These are phyloP conservation scores for Fagopyrum esculentum DNA, from an alignment of 148 eudicot species.

Conservation along the genomic window DNA sequence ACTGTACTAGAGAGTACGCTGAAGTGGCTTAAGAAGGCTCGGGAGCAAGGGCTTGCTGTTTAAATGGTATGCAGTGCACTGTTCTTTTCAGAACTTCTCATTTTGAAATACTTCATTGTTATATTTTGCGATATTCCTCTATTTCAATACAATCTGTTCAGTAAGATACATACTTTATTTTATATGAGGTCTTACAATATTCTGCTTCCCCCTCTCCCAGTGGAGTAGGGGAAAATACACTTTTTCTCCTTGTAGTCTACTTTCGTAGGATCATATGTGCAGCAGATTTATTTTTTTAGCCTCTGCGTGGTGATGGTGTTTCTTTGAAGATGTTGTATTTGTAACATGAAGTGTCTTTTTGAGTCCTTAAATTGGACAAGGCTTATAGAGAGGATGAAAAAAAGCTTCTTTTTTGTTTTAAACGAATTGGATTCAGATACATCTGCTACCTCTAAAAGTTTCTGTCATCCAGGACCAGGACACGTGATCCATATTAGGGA, in stretches of 20 bases:
- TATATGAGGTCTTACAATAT: not conserved
- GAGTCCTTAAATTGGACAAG: not conserved
- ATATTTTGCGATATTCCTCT: not conserved
- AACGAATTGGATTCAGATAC: not conserved
- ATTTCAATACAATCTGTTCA: not conserved
- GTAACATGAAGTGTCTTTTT: not conserved
- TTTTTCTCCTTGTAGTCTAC: not conserved
- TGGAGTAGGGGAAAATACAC: not conserved
- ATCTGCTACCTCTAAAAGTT: not conserved
- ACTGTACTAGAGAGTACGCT: slow-evolving; percentile 63
- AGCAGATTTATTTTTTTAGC: not conserved
- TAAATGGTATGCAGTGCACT: slow-evolving; percentile 25
- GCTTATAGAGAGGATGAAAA: not conserved
- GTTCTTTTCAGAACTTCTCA: not conserved
- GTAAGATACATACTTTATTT: not conserved
- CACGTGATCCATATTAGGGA: not conserved
- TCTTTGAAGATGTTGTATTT: not conserved
- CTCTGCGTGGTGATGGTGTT: not conserved
- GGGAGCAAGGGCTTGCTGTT: slow-evolving; percentile 73
- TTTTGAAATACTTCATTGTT: not conserved
- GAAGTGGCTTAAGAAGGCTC: slow-evolving; percentile 82
- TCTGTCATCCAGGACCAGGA: not conserved
- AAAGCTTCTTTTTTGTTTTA: not conserved
- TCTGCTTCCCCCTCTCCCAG: no score
- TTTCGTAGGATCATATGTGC: not conserved